A percentile compares a stretch with the other conserved stretches of the same genome.
These are phyloP conservation scores for Macroventuria anomochaeta DNA, from an alignment of 2,329 filamentous ascomycete species.

Conservation along the genomic window DNA sequence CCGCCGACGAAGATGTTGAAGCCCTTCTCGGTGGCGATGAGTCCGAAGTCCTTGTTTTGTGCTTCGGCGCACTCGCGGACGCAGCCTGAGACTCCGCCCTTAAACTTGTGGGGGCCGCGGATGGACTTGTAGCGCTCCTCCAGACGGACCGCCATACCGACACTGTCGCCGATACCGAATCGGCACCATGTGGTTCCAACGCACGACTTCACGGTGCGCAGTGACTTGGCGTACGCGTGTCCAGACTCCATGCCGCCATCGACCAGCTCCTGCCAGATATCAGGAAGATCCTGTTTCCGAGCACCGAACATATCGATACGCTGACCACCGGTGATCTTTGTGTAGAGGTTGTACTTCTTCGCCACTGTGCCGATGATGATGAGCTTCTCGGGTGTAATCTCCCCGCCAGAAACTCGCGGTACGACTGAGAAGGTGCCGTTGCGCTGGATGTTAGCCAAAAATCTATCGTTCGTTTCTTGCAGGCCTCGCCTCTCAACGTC, in stretches of 20 bases:
- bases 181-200: conserved; percentile 92
- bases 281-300: conserved; percentile 81
- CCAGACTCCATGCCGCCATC: conserved; percentile 89
- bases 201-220: conserved; percentile 89
- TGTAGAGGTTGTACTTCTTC: conserved; percentile 83
- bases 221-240: conserved; percentile 87
- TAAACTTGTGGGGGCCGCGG: conserved; percentile 87
- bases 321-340: conserved; percentile 91
- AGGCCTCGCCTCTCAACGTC: conserved; percentile 72
- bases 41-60: conserved; percentile 90
- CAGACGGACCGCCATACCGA: conserved; percentile 85
- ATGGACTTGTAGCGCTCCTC: conserved; percentile 94
- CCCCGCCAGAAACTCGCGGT: conserved; percentile 80
- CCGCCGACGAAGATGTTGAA: conserved; percentile 93
- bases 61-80: conserved; percentile 94
- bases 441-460: conserved; percentile 86
- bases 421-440: conserved; percentile 92
- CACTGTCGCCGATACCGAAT: conserved; percentile 86
- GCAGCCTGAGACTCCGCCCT: conserved; percentile 87
- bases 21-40: conserved; percentile 90
- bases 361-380: conserved; percentile 84
- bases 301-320: conserved; percentile 94
- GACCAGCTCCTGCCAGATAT: conserved; percentile 81
- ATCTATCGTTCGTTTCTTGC: conserved; percentile 90
- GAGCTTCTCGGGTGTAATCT: conserved; percentile 86